These are phyloP conservation scores for Calocera viscosa DNA, from an alignment of 768 basidiomycete genomes.

Conservation along the genomic window DNA sequence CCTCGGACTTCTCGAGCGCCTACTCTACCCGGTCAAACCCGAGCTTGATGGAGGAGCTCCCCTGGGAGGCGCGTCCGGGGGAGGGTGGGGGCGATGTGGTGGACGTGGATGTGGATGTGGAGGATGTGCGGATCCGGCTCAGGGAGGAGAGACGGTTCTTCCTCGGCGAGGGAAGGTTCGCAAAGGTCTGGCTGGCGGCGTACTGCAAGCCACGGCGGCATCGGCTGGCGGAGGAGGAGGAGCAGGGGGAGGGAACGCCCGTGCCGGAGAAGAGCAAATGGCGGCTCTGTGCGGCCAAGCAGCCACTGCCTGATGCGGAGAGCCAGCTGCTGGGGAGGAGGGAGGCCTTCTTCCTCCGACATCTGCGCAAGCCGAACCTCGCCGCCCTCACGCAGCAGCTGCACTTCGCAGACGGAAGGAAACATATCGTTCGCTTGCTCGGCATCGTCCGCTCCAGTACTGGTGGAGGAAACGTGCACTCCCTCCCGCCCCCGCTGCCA, in stretches of 20 bases:
- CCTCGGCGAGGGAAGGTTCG: background rate
- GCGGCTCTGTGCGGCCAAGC: slow-evolving; percentile 31
- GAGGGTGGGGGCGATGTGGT: background rate
- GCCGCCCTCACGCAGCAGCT: slow-evolving; percentile 9
- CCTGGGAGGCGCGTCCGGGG: background rate
- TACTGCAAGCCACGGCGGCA: background rate
- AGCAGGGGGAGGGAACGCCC: background rate
- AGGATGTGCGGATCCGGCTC: background rate
- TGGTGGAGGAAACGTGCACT: background rate
- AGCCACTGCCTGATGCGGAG: slow-evolving; percentile 27
- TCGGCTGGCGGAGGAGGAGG: background rate
- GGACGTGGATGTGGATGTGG: background rate
- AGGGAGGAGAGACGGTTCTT: background rate
- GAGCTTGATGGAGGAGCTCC: slow-evolving; percentile 5
- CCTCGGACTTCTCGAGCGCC: background rate
- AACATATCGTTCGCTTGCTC: background rate
- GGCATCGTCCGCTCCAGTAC: slow-evolving; percentile 5
- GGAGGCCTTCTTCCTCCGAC: slow-evolving; percentile 30
- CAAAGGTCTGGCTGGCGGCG: slow-evolving; percentile 3
- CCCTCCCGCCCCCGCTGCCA: background rate
- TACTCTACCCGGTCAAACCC: background rate
- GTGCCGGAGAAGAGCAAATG: slow-evolving; percentile 13
- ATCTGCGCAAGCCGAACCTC: slow-evolving; percentile 15
- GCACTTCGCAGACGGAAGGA: slow-evolving; percentile 3
- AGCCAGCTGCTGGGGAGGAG: slow-evolving; percentile 28